Evolutionary conservation across 345 rosid genomes (phyloP), one percentile per base, ranked within the genome.

Genomic region (Heritiera fomes): DNA sequence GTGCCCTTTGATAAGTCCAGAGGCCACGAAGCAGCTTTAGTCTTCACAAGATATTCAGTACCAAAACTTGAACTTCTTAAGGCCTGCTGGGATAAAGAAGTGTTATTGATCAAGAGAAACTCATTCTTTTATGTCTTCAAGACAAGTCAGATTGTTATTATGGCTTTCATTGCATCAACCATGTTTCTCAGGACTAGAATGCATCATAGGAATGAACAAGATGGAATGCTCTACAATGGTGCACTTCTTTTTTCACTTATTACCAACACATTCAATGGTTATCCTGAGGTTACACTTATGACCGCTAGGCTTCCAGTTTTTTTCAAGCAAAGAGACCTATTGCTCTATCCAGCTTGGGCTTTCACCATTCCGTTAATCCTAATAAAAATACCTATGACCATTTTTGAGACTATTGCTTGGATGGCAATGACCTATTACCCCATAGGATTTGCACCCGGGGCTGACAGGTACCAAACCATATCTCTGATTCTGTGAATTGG

Each of bases 261-360:
- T 77, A 82, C 76, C 23, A 96, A 94, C 82, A 90, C 88, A 94
- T 96, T 96, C 85, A 91, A 92, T 80, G 98, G 99, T 12, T 90
- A 88, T 59, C 73, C 97, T 1, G 99, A 94, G 91, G 91, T 96
- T 4, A 7, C 98, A 6, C 14, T 92, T 80, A 86, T 85, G 84
- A 89, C 94, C 60, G 74, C 56, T 30, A 88, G 98, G 77, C 95
- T 96, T 82, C 95, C 97, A 1, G 98, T 92, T 76, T 92, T 94
- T 59, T 94, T 89, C 87, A 94, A 94, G 91, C 99, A 96, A 60
- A 88, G 98, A 47, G 98, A 96, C 72, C 93, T 91, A 49, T 80
- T 88, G 60, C 91, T 92, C 67, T 90, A 96, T 53, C 99, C 99
- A 13, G 78, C 93, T 3, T 96, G 99, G 98, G 83, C 95, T 15